Evolutionary conservation across 1,284 basidiomycete species (phyloP), one percentile per base, ranked within the genome.

Genomic region (Rhodotorula glutinis): DNA sequence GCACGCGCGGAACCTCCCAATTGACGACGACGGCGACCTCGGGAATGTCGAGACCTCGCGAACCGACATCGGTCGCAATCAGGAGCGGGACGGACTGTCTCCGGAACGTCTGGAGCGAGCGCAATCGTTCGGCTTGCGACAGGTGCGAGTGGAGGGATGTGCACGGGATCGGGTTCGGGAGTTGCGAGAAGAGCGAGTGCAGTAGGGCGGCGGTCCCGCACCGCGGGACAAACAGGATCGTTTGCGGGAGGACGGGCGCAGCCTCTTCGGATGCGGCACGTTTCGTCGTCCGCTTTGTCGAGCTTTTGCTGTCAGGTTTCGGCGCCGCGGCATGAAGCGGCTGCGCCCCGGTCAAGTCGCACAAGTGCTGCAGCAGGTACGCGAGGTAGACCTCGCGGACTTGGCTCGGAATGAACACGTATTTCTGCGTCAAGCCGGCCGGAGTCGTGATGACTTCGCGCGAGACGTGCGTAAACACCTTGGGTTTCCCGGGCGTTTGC

Each of bases 21-120:
- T 99, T 98, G 78, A 97, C 92, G 65, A 98, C 92, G 0, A 92
- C 94, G 77, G 96, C 90, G n/a, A 97, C 89, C 25, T 93, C 94
- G 76, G 94, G 95, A 81, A 98, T 97, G 81, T 98, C 94, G 41
- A 98, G 83, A 80, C 94, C 94, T 74, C 94, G 88, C 69, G 92
- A 91, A 30, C 95, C 95, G 27, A 98, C 83, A 79, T 98, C 95
- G 1, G 95, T 98, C 1, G 94, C 94, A 59, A 99, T 85, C 40
- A 99, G 83, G 53, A 98, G 88, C 3, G 93, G 92, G 44, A 98
- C 88, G 62, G 94, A 86, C 41, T 85, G 87, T 0, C 91, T 87
- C 63, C 92, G 86, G 81, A 98, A 99, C n/a, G 90, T 80, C 7
- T 87, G 86, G 23, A 99, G 82, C 9, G 91, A 92, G 3, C 85